Base-by-base conservation (phyloP, 306 rosid species). In the Dryas drummondii region DNA sequence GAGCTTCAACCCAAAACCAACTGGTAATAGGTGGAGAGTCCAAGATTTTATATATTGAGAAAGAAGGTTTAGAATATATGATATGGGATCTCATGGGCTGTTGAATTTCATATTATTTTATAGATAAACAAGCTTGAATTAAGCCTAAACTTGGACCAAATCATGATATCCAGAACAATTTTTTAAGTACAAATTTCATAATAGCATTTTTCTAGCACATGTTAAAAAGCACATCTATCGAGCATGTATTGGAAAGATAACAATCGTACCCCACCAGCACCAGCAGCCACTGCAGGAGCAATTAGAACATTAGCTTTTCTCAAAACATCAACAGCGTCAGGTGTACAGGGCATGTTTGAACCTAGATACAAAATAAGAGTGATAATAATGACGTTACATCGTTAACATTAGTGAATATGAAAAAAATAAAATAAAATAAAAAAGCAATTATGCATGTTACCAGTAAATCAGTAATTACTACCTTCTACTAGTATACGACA, bases 271-370 rank as follows among this genome's bases (percentile, higher is more conserved):
- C 98, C 98, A 86, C 98, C 98, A 78, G 98, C 90, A 81, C 98
- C 98, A 70, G 97, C 98, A 75, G 98, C 98, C 88, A 94, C 88
- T 71, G 98, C 96, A 87, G 98, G 98, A 81, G 97, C 98, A 79
- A 91, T 80, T 51, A 91, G 85, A 75, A 94, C 88, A 85, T 87
- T 90, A 62, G 96, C 96, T 86, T 94, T 94, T 83, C 96, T 86
- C 79, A 94, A 82, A 82, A 90, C 86, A 75, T 88, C 97, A 78
- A 90, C 88, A 47, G 98, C 98, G 71, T 90, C 96, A 4, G 97
- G 91, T 66, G 89, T 88, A 78, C 98, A 91, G 6, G 98, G 93
- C 98, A 94, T 94, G 90, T 90, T 91, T 74, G 98, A 90, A 69
- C 98, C 98, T 94, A 80, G 50, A 80, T 58, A 74, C 76, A 82